Evolutionary conservation across 129 eudicot genomes (phyloP).

Genomic region (Helichrysum umbraculigerum): DNA sequence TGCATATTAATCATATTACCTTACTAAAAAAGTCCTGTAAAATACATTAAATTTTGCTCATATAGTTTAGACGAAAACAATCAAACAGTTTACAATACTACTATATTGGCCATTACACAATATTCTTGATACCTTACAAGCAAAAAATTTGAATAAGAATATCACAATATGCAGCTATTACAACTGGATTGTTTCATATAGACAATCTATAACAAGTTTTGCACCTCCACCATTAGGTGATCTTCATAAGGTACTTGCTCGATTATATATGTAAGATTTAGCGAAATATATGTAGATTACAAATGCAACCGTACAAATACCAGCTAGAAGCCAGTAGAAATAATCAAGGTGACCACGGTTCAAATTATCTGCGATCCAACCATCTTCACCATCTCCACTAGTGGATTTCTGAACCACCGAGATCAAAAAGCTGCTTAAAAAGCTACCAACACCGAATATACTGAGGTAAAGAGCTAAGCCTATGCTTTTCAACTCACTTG

Average conservation of each 20-base stretch:
- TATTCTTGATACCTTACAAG: not conserved
- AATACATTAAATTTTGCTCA: not conserved
- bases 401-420: conserved; percentile 47
- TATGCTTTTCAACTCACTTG: conserved; percentile 54
- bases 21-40: too few relatives aligned
- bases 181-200: not conserved
- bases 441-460: conserved; percentile 63
- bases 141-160: not conserved
- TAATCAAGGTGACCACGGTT: conserved; percentile 75
- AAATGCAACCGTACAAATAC: conserved; percentile 46
- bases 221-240: not conserved
- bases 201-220: not conserved
- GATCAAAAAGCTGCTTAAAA: conserved; percentile 69
- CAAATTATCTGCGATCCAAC: conserved; percentile 69
- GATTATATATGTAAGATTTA: conserved; percentile 50
- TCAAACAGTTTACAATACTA: not conserved
- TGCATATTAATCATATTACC: too few relatives aligned
- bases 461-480: conserved; percentile 65
- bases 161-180: not conserved
- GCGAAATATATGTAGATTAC: conserved; percentile 44
- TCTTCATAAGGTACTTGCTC: conserved; percentile 17
- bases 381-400: conserved; percentile 38
- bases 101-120: not conserved
- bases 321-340: conserved; percentile 73
- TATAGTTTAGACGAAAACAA: not conserved